These are phyloP conservation scores for Pyrenophora graminea DNA, from an alignment of 2,329 filamentous ascomycete species.

Conservation along the genomic window DNA sequence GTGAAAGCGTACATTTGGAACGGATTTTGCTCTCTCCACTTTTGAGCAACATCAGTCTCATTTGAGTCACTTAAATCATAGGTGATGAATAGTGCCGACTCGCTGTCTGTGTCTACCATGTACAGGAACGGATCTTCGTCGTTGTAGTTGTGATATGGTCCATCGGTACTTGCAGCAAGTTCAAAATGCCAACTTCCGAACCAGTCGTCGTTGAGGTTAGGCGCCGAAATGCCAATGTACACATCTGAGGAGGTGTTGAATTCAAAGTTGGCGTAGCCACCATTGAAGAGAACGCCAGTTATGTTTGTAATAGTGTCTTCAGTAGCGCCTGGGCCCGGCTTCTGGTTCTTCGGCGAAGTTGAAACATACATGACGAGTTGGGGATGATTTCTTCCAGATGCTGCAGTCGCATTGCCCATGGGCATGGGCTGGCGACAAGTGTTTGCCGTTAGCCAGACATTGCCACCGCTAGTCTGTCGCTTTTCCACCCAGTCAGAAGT, in stretches of 20 bases:
- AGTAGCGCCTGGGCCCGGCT: slow-evolving; percentile 65
- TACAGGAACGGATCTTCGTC: slow-evolving; percentile 64
- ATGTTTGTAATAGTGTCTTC: slow-evolving; percentile 52
- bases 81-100: slow-evolving; percentile 78
- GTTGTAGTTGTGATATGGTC: slow-evolving; percentile 71
- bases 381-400: slow-evolving; percentile 47
- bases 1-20: slow-evolving; percentile 81
- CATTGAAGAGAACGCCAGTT: slow-evolving; percentile 56
- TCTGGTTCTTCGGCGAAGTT: slow-evolving; percentile 63
- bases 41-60: slow-evolving; percentile 54
- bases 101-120: slow-evolving; percentile 83
- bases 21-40: slow-evolving; percentile 59
- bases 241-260: slow-evolving; percentile 68
- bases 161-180: slow-evolving; percentile 80
- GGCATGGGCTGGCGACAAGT: slow-evolving; percentile 77
- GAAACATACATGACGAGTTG: slow-evolving; percentile 83
- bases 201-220: slow-evolving; percentile 60
- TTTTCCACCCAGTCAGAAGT: slow-evolving; percentile 16
- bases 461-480: slow-evolving; percentile 37
- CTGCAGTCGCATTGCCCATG: slow-evolving; percentile 53
- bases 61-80: slow-evolving; percentile 66
- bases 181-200: slow-evolving; percentile 78
- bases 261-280: slow-evolving; percentile 71
- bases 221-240: slow-evolving; percentile 76
- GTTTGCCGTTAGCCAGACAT: slow-evolving; percentile 81